Percentiles rank a stretch among this genome's conserved stretches.
phyloP scores from a whole-genome alignment of 306 rosid genomes.

The Dalbergia cochinchinensis region DNA sequence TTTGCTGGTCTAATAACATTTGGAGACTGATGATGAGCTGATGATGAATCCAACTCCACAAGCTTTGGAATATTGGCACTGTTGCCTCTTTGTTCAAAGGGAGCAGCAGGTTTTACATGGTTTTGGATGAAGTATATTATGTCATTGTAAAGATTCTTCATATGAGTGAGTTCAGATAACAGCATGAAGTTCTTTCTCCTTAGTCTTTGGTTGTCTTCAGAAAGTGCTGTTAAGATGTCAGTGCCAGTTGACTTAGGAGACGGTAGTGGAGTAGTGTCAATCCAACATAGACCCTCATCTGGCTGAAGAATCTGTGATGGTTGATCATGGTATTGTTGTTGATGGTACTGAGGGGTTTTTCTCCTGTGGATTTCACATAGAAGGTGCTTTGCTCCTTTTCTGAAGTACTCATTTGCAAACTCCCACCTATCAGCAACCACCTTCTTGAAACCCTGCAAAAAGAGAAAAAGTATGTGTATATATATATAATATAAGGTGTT shows the following conservation, averaged over 20 bases:
- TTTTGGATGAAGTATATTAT: constrained; percentile 81
- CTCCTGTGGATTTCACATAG: constrained; percentile 78
- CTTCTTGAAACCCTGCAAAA: constrained; percentile 79
- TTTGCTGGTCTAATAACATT: constrained; percentile 35
- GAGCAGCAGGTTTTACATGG: constrained; percentile 66
- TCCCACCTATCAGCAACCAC: constrained; percentile 88
- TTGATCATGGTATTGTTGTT: constrained; percentile 55
- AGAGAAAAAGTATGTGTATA: background rate
- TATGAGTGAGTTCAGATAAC: constrained; percentile 74
- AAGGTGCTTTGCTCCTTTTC: constrained; percentile 71
- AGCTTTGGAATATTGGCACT: constrained; percentile 48
- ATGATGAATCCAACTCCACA: constrained; percentile 56
- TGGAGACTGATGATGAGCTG: constrained; percentile 15
- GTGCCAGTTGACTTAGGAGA: constrained; percentile 23
- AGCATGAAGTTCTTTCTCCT: constrained; percentile 76
- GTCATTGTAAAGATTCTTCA: constrained; percentile 87
- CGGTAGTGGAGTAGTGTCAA: constrained; percentile 33
- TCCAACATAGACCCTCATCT: constrained; percentile 55
- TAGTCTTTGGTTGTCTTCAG: constrained; percentile 77
- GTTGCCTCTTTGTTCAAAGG: constrained; percentile 45
- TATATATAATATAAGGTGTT: no score
- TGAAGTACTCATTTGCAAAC: constrained; percentile 81
- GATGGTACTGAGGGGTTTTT: constrained; percentile 67
- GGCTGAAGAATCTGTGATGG: constrained; percentile 43
- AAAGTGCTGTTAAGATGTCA: constrained; percentile 62